phyloP scores from a whole-genome alignment of 202 grass and related monocot genomes.

The Schoenoplectus tabernaemontani region DNA sequence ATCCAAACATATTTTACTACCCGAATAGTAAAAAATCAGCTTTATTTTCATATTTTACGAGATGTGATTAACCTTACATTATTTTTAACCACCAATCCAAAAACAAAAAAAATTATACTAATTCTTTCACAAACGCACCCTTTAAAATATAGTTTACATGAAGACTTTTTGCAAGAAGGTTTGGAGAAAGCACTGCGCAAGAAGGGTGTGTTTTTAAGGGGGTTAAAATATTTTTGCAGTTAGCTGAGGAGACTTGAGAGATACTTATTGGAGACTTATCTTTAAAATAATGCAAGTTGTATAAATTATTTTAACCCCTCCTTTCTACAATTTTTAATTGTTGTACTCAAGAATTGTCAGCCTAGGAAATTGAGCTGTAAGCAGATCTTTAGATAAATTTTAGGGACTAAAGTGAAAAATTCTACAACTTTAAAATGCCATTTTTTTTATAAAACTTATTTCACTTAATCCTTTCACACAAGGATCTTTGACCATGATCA shows the following conservation, averaged over 20 bases:
- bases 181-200: neutral
- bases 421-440: neutral
- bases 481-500: conserved; percentile 28
- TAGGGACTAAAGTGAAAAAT: neutral
- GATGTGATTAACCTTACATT: too few species aligned
- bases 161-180: neutral
- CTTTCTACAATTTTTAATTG: too few species aligned
- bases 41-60: too few species aligned
- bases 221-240: neutral
- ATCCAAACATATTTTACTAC: too few species aligned
- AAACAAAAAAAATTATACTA: neutral
- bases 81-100: neutral
- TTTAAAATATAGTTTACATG: neutral
- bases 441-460: neutral
- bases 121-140: neutral
- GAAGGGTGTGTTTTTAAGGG: too few species aligned
- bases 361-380: neutral
- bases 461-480: conserved; percentile 13
- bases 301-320: neutral
- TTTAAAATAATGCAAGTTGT: neutral
- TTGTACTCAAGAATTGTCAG: neutral
- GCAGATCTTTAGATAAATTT: neutral
- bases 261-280: neutral
- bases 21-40: too few species aligned
- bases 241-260: neutral